These are phyloP conservation scores for Colletotrichum sp. DNA, from an alignment of 2,329 filamentous ascomycete species.

Conservation along the genomic window DNA sequence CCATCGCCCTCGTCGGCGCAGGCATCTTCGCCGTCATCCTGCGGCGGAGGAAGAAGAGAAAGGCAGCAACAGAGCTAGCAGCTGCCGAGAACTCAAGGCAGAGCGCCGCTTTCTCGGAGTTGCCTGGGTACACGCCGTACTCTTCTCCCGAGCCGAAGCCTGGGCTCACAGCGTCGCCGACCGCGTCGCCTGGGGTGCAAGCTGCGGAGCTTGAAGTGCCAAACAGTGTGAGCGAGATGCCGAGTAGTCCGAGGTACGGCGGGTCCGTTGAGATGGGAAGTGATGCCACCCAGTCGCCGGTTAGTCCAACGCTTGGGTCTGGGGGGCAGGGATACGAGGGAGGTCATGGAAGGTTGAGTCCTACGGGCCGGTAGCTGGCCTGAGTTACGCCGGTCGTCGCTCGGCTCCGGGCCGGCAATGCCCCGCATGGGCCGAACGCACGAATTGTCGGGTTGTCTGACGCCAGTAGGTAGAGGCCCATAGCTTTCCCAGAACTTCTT, in stretches of 20 bases:
- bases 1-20: background rate
- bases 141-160: background rate
- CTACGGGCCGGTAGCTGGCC: background rate
- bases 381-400: background rate
- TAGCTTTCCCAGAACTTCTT: background rate
- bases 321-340: background rate
- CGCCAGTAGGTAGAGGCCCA: background rate
- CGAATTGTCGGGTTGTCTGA: background rate
- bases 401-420: background rate
- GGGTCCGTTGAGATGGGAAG: slow-evolving; percentile 7
- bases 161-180: background rate
- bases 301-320: background rate
- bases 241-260: slow-evolving; percentile 1
- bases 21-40: background rate
- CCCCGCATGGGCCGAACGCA: background rate
- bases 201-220: slow-evolving; percentile 9
- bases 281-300: background rate
- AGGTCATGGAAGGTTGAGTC: background rate
- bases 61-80: background rate
- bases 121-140: background rate
- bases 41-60: background rate
- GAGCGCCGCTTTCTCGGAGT: background rate
- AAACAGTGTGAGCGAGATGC: slow-evolving; percentile 4
- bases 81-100: background rate
- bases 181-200: background rate